Evolutionary conservation across 2,329 filamentous ascomycete genomes (phyloP), one percentile per base, ranked within the genome.

Genomic region (Penicillium occitanis): DNA sequence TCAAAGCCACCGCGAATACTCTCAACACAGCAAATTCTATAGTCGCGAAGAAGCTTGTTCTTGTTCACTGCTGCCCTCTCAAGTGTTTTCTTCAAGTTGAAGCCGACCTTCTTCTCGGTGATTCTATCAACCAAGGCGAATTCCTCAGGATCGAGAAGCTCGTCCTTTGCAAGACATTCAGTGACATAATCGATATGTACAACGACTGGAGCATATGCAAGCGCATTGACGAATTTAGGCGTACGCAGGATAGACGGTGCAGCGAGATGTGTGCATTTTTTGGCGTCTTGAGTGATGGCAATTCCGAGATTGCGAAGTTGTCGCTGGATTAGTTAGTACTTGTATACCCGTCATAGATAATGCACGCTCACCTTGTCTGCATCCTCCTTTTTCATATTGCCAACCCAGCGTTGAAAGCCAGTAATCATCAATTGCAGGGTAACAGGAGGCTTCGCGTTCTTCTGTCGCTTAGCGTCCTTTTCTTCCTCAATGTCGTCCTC

Each of bases 231-330:
- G 75, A 99, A 99, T 75, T 99, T 99, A 75, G 92, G 88, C 0
- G 95, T 99, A 44, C 95, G 90, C 40, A 97, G 87, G 68, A 98
- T 88, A 50, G 88, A 86, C 0, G 94, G 95, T 3, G 94, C 94
- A 40, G 92, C 93, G 11, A 99, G 86, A 75, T 96, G 91, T 72
- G 94, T 91, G 75, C 92, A 95, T 53, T 87, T 85, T 58, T 87
- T 86, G 30, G 88, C 88, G 73, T 97, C 91, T 71, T 90, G 85
- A 4, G 92, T 90, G 25, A 97, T 87, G 70, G 88, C 84, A 65
- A 99, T 91, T 7, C 95, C 95, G 42, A 98, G 81, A 55, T 90
- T 87, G 67, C 93, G 90, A 64, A 99, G 84, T 79, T 90, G 90
- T 80, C 85, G 89, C 92, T 96, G 72, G 37, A 22, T 44, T 6